These are phyloP conservation scores for Lachnellula suecica DNA, from an alignment of 2,329 filamentous ascomycete species.

Conservation along the genomic window DNA sequence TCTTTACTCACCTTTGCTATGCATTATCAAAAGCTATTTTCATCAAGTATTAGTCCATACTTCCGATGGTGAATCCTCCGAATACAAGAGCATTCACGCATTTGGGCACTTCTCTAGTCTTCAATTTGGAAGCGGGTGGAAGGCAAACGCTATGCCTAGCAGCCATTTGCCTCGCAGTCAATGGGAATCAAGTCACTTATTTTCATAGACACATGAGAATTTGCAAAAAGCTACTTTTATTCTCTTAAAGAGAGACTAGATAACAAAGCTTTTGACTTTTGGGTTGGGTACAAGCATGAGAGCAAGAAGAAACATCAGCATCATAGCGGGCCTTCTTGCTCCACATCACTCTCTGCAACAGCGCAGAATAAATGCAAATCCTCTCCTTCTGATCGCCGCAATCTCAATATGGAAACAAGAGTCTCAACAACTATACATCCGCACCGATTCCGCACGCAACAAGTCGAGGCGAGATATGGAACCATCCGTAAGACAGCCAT, in stretches of 20 bases:
- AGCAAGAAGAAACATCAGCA: slow-evolving; percentile 30
- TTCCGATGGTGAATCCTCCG: background rate
- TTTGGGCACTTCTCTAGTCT: too few relatives aligned
- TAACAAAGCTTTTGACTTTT: slow-evolving; percentile 31
- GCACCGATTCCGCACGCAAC: slow-evolving; percentile 23
- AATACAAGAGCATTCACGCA: too few relatives aligned
- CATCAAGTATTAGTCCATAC: background rate
- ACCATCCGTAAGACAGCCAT: slow-evolving; percentile 20
- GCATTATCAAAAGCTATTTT: background rate
- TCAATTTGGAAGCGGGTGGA: too few relatives aligned
- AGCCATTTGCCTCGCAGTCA: background rate
- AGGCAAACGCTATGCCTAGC: too few relatives aligned
- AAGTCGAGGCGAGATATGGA: slow-evolving; percentile 25
- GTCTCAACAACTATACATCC: slow-evolving; percentile 25
- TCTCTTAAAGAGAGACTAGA: slow-evolving; percentile 33
- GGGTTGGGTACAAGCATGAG: slow-evolving; percentile 24
- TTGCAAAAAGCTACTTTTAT: background rate
- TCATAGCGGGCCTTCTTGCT: slow-evolving; percentile 22
- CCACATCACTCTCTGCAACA: slow-evolving; percentile 22
- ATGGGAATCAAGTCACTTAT: background rate
- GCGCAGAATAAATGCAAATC: slow-evolving; percentile 24
- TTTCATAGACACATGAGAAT: background rate
- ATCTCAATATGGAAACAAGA: slow-evolving; percentile 20
- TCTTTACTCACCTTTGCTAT: background rate
- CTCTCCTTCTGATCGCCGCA: slow-evolving; percentile 14